These are phyloP conservation scores for Echites panduratus DNA, from an alignment of 257 asterid genomes.

Conservation along the genomic window DNA sequence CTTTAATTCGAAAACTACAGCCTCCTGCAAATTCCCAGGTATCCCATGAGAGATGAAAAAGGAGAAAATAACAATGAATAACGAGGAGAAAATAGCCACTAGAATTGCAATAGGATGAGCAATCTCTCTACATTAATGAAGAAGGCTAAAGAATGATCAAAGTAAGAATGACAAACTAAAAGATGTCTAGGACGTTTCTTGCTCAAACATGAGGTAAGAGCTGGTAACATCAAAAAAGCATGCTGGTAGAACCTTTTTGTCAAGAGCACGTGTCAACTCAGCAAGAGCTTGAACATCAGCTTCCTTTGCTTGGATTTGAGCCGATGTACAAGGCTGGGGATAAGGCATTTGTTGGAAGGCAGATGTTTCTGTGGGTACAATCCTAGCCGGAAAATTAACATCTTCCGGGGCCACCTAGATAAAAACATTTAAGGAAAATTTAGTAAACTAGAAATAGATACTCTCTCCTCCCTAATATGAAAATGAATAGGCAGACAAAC, in stretches of 20 bases:
- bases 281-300: constrained; percentile 88
- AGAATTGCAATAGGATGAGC: background rate
- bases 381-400: constrained; percentile 34
- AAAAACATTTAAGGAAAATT: constrained; percentile 1
- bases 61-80: background rate
- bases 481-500: background rate
- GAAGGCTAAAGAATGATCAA: background rate
- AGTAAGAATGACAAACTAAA: background rate
- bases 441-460: background rate
- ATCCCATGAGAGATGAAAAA: constrained; percentile 19
- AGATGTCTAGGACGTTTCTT: background rate
- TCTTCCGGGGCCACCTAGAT: constrained; percentile 47
- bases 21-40: constrained; percentile 54
- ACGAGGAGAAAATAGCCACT: background rate
- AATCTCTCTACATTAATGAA: background rate
- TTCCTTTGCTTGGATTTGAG: constrained; percentile 76
- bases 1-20: constrained; percentile 70
- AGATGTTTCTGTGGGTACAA: constrained; percentile 32
- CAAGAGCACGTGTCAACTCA: constrained; percentile 74
- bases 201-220: background rate
- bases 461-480: background rate
- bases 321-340: constrained; percentile 35
- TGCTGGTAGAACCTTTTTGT: constrained; percentile 60
- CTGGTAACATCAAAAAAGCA: background rate
- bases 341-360: constrained; percentile 32